These are phyloP conservation scores for Penicillium sp. DNA, from an alignment of 2,329 filamentous ascomycete genomes.

Conservation along the genomic window DNA sequence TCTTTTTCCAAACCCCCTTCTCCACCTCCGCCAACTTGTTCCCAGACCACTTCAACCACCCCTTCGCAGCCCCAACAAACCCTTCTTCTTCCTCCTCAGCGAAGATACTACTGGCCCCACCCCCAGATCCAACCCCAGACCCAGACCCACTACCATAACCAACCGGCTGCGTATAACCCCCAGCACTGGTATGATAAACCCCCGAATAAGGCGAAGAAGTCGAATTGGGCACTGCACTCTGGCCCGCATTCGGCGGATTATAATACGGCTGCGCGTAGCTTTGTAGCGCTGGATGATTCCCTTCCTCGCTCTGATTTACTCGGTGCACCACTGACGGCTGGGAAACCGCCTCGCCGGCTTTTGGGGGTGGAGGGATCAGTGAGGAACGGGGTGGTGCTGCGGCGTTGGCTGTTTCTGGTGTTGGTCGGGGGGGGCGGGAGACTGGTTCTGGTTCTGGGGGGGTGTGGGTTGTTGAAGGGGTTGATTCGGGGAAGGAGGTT, in stretches of 20 bases:
- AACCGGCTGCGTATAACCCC: constrained; percentile 18
- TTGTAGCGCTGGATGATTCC: not conserved
- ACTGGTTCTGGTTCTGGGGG: constrained; percentile 45
- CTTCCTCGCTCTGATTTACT: too few species aligned
- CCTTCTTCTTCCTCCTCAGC: constrained; percentile 36
- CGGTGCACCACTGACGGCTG: not conserved
- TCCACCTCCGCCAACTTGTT: constrained; percentile 46
- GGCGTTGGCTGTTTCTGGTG: not conserved
- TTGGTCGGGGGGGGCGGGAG: constrained; percentile 17
- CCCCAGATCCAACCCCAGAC: constrained; percentile 4
- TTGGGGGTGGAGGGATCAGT: constrained; percentile 20
- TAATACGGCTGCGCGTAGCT: constrained; percentile 18
- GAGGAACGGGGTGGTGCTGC: not conserved
- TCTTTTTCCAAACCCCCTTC: constrained; percentile 49
- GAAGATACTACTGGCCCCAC: constrained; percentile 19
- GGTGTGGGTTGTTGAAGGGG: constrained; percentile 11
- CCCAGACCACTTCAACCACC: constrained; percentile 44
- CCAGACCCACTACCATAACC: constrained; percentile 8
- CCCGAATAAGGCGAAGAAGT: constrained; percentile 29
- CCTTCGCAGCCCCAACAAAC: constrained; percentile 42
- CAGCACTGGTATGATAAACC: constrained; percentile 25
- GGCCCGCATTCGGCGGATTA: not conserved
- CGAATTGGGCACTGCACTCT: constrained; percentile 19
- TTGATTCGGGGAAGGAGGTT: constrained; percentile 13
- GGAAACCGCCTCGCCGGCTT: constrained; percentile 15